These are phyloP conservation scores for Claviceps cyperi DNA, from an alignment of 2,329 filamentous ascomycete genomes.

Conservation along the genomic window DNA sequence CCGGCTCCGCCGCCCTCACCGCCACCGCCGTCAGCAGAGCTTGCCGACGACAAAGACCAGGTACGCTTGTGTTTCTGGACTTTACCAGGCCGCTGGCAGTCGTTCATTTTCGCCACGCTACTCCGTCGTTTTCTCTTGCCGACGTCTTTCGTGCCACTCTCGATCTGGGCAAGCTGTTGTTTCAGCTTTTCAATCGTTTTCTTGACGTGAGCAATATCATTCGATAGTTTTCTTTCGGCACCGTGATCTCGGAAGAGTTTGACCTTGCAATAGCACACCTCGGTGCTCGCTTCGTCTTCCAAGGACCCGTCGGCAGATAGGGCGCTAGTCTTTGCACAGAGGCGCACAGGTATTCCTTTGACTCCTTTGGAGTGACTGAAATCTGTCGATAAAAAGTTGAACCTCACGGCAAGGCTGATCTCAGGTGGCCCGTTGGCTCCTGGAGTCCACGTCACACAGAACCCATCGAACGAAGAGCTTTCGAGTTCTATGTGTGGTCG, in stretches of 20 bases:
- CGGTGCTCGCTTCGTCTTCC: constrained; percentile 33
- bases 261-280: constrained; percentile 91
- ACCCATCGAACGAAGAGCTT: constrained; percentile 78
- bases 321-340: constrained; percentile 79
- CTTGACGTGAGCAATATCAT: constrained; percentile 87
- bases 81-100: constrained; percentile 57
- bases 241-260: constrained; percentile 95
- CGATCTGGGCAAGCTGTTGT: constrained; percentile 74
- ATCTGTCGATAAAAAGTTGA: constrained; percentile 97
- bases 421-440: constrained; percentile 54
- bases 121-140: constrained; percentile 47
- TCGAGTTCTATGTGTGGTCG: constrained; percentile 57
- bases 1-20: constrained; percentile 20
- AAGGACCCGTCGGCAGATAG: constrained; percentile 38
- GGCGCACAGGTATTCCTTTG: constrained; percentile 85
- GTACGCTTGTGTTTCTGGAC: constrained; percentile 81
- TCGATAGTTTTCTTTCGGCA: constrained; percentile 85
- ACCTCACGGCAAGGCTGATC: constrained; percentile 78
- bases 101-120: constrained; percentile 30
- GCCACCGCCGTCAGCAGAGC: constrained; percentile 36
- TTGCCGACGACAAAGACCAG: constrained; percentile 82
- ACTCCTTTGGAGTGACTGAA: constrained; percentile 98
- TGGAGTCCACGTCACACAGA: constrained; percentile 79
- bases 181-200: constrained; percentile 95
- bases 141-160: constrained; percentile 52